Conservation (phyloP, 2,329 filamentous ascomycete genomes). For the Sporothrix globosa region DNA sequence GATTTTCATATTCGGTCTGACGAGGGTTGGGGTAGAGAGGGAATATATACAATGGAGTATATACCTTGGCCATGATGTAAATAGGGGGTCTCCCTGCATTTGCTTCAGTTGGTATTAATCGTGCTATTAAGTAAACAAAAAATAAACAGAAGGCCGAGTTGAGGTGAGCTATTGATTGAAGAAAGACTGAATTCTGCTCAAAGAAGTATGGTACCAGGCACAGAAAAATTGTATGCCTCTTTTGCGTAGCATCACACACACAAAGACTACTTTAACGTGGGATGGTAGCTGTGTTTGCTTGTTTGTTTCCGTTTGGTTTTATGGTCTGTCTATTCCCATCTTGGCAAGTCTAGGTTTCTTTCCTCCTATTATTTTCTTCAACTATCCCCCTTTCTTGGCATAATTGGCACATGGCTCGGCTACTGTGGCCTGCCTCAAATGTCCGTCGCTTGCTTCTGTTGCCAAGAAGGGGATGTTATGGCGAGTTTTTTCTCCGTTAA, state of each 20-base stretch:
- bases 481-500: background rate
- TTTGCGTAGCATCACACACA: background rate
- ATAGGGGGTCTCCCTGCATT: background rate
- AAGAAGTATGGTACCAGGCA: background rate
- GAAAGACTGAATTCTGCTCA: background rate
- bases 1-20: background rate
- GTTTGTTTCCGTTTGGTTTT: background rate
- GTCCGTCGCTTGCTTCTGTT: background rate
- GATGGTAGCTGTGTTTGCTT: background rate
- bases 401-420: background rate
- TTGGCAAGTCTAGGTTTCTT: constrained; percentile 4
- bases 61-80: background rate
- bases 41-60: background rate
- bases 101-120: background rate
- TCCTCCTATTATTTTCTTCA: background rate
- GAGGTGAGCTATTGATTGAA: no score
- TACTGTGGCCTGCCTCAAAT: constrained; percentile 7
- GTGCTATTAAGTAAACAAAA: no score
- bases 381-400: constrained; percentile 16
- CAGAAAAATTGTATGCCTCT: background rate
- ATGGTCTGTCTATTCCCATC: background rate
- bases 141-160: no score
- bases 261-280: background rate
- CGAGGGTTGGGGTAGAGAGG: constrained; percentile 5
- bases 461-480: background rate